These are phyloP conservation scores for Calcarisporium arbuscula DNA, from an alignment of 2,329 filamentous ascomycete species.

Conservation along the genomic window DNA sequence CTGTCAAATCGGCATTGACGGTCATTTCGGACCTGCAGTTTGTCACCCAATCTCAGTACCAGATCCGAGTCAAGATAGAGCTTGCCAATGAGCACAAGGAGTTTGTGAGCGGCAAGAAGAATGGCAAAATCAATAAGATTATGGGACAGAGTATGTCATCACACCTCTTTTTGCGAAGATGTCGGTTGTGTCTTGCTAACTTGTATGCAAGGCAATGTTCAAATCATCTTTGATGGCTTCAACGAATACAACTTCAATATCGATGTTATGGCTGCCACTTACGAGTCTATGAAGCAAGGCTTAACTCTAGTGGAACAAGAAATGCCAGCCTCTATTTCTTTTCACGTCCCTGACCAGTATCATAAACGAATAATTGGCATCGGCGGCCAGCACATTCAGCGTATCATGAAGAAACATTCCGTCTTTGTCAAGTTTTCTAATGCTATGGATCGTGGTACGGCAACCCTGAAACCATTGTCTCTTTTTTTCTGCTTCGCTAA, in stretches of 20 bases:
- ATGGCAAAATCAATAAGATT: constrained; percentile 99
- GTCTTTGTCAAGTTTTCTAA: constrained; percentile 99
- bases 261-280: constrained; percentile 86
- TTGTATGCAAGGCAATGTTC: constrained; percentile 65
- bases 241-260: constrained; percentile 99
- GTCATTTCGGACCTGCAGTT: constrained; percentile 91
- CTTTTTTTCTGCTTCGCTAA: constrained; percentile 16
- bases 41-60: constrained; percentile 78
- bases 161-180: background rate
- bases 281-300: constrained; percentile 91
- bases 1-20: constrained; percentile 89
- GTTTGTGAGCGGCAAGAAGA: constrained; percentile 99
- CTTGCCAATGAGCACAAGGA: constrained; percentile 99
- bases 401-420: constrained; percentile 99
- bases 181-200: background rate
- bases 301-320: constrained; percentile 93
- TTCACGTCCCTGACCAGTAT: constrained; percentile 98
- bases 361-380: constrained; percentile 99
- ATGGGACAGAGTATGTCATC: constrained; percentile 78
- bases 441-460: constrained; percentile 82
- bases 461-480: constrained; percentile 4
- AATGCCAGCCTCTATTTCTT: constrained; percentile 98
- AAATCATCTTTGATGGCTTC: constrained; percentile 98
- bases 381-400: constrained; percentile 95
- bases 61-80: constrained; percentile 96